Percentiles rank a stretch among this genome's conserved stretches.
These are phyloP conservation scores for Yarrowia sp. DNA, from an alignment of 805 yeast genomes.

Conservation along the genomic window DNA sequence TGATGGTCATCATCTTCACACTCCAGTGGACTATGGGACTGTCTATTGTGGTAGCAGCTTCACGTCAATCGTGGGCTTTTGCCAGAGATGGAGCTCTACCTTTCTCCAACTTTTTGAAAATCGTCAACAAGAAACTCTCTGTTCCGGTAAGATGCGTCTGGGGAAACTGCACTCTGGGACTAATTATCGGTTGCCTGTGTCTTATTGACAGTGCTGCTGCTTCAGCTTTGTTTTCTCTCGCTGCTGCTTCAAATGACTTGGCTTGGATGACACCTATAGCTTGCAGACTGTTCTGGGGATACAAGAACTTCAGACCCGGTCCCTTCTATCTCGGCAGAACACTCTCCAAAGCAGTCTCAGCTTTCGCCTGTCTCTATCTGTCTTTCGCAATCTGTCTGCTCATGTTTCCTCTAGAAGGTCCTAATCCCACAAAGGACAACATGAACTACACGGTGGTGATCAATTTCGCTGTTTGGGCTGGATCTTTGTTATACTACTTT, in stretches of 20 bases:
- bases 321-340: background rate
- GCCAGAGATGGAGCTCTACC: background rate
- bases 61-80: background rate
- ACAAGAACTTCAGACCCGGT: background rate
- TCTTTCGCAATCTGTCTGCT: background rate
- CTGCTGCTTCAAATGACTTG: background rate
- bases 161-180: background rate
- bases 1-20: background rate
- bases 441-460: constrained; percentile 1
- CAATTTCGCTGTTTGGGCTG: background rate
- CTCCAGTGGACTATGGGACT: background rate
- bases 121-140: background rate
- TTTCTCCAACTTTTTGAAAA: background rate
- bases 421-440: background rate
- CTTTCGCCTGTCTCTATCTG: background rate
- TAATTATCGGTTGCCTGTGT: background rate
- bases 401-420: background rate
- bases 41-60: background rate
- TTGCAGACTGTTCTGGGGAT: background rate
- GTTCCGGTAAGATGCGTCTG: background rate
- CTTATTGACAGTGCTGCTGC: background rate
- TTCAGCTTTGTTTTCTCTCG: background rate
- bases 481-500: background rate
- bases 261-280: background rate
- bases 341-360: background rate